Percentiles rank a stretch among this genome's conserved stretches.
phyloP scores from a whole-genome alignment of 495 filamentous ascomycete species.

The Penicillium lividum region DNA sequence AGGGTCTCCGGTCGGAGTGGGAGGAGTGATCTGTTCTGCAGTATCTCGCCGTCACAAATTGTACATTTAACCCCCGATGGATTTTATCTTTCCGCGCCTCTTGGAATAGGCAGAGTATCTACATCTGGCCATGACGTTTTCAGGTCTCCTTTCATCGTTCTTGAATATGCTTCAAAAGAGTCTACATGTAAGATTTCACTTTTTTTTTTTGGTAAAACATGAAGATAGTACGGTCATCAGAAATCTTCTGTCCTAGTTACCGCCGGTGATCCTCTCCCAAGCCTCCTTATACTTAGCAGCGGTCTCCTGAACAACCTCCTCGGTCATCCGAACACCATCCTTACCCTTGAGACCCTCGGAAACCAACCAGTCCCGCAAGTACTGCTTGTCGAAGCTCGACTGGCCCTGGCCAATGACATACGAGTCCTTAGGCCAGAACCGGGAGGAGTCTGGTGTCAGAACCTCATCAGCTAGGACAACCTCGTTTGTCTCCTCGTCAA shows the following conservation, averaged over 20 bases:
- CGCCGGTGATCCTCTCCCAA: slow-evolving; percentile 69
- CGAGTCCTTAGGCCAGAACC: slow-evolving; percentile 80
- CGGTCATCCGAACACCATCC: slow-evolving; percentile 65
- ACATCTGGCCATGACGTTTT: slow-evolving; percentile 9
- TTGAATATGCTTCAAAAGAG: slow-evolving; percentile 8
- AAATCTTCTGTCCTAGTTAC: slow-evolving; percentile 19
- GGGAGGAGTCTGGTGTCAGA: slow-evolving; percentile 79
- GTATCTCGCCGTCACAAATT: neutral
- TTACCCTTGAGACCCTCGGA: slow-evolving; percentile 68
- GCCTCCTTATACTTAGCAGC: slow-evolving; percentile 66
- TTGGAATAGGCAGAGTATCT: neutral
- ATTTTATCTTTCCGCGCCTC: slow-evolving; percentile 3
- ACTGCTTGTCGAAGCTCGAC: slow-evolving; percentile 91
- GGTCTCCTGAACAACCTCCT: slow-evolving; percentile 64
- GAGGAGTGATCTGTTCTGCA: slow-evolving; percentile 27
- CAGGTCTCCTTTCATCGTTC: slow-evolving; percentile 6
- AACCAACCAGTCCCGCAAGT: slow-evolving; percentile 82
- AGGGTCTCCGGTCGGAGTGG: slow-evolving; percentile 42
- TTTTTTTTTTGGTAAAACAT: neutral
- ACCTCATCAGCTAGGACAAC: slow-evolving; percentile 91
- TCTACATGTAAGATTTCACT: neutral
- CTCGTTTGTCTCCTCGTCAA: slow-evolving; percentile 72
- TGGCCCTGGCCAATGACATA: slow-evolving; percentile 76
- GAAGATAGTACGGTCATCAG: neutral
- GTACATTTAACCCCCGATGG: neutral